phyloP scores from a whole-genome alignment of 352 stramenopile species.

The Pythium rishiriense region DNA sequence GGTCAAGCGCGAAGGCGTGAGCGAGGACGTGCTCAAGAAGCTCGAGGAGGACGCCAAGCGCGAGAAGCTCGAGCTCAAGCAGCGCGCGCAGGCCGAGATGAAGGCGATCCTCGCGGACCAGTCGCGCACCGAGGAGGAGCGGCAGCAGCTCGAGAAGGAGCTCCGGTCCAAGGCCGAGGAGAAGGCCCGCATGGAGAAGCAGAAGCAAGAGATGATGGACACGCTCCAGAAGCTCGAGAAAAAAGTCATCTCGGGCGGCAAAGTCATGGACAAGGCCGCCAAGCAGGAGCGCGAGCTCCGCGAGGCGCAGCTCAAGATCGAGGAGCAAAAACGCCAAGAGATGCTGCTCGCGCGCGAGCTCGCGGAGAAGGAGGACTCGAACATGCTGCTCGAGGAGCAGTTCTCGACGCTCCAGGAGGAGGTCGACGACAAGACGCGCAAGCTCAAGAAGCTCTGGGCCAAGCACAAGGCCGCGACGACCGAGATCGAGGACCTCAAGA shows the following conservation, averaged over 20 bases:
- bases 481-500: conserved; percentile 92
- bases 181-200: conserved; percentile 73
- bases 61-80: conserved; percentile 75
- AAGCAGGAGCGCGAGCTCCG: conserved; percentile 93
- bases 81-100: conserved; percentile 74
- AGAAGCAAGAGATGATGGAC: conserved; percentile 92
- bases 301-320: conserved; percentile 88
- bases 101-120: conserved; percentile 85
- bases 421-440: conserved; percentile 94
- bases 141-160: conserved; percentile 79
- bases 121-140: conserved; percentile 88
- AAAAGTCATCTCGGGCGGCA: conserved; percentile 90
- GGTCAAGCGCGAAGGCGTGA: conserved; percentile 73
- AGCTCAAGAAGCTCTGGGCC: conserved; percentile 94
- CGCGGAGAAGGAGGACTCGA: conserved; percentile 93
- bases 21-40: conserved; percentile 76
- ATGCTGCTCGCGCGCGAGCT: conserved; percentile 87
- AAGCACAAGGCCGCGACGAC: conserved; percentile 91
- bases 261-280: conserved; percentile 93
- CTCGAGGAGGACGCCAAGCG: conserved; percentile 72
- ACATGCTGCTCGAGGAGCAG: conserved; percentile 91
- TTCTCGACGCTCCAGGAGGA: conserved; percentile 90
- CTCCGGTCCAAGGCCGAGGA: conserved; percentile 85
- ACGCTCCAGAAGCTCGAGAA: conserved; percentile 77
- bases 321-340: conserved; percentile 81